A percentile compares a stretch with the other conserved stretches of the same genome.
Conservation (phyloP, 441 rosid species). For the Mallotus repandus region DNA sequence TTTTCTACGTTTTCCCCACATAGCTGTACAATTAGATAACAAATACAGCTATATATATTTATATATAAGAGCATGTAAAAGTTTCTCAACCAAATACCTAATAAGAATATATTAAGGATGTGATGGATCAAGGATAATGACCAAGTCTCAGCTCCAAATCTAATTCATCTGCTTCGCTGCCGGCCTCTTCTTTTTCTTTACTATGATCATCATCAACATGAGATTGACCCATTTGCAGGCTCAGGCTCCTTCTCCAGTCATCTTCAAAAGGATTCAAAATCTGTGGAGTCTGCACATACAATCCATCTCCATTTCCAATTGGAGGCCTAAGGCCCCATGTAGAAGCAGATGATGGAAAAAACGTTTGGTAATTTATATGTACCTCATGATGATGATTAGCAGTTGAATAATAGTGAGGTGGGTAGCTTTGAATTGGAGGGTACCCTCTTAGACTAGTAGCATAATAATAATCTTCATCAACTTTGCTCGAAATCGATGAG, state of each 20-base stretch:
- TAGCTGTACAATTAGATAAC: conserved; percentile 12
- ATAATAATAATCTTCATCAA: conserved; percentile 26
- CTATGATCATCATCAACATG: conserved; percentile 21
- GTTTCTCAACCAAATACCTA: background rate
- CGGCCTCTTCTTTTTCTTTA: conserved; percentile 22
- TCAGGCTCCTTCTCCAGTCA: conserved; percentile 44
- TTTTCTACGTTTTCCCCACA: conserved; percentile 2
- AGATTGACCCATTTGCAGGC: conserved; percentile 43
- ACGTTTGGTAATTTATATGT: conserved; percentile 26
- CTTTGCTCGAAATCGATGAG: conserved; percentile 17
- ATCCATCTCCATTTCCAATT: conserved; percentile 14
- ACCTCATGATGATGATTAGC: conserved; percentile 24
- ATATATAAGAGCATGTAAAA: background rate
- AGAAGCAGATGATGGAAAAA: conserved; percentile 26
- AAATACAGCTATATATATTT: background rate
- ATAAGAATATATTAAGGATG: background rate
- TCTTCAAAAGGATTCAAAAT: conserved; percentile 31
- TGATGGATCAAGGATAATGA: conserved; percentile 26
- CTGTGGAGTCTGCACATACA: conserved; percentile 24
- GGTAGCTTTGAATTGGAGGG: conserved; percentile 26
- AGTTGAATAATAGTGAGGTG: conserved; percentile 22
- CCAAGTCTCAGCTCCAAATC: conserved; percentile 88
- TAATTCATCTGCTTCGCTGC: conserved; percentile 44
- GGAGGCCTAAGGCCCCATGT: conserved; percentile 33
- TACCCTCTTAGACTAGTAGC: conserved; percentile 31